phyloP scores from a whole-genome alignment of 163 green algal genomes.

The Prototheca stagnorum region DNA sequence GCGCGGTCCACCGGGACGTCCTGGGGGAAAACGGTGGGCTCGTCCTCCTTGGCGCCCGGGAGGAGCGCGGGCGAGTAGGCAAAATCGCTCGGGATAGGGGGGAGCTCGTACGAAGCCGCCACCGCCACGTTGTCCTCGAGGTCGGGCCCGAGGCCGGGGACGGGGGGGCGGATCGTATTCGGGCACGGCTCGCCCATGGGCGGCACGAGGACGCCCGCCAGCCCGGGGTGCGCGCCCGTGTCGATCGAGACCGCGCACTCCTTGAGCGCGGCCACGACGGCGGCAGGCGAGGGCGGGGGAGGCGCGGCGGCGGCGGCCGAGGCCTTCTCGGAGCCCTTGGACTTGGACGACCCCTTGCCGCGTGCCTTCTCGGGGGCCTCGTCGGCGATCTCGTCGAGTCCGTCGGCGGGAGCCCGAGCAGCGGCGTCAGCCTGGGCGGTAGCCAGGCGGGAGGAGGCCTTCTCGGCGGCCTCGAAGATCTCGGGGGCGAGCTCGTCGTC shows the following conservation, averaged over 20 bases:
- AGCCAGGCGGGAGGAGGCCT: conserved; percentile 17
- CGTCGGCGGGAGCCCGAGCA: conserved; percentile 7
- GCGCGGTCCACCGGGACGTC: conserved; percentile 35
- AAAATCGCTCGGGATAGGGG: conserved; percentile 36
- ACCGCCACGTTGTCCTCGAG: conserved; percentile 52
- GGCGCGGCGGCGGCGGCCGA: too few species aligned
- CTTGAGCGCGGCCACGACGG: too few species aligned
- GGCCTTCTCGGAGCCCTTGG: too few species aligned
- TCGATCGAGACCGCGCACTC: too few species aligned
- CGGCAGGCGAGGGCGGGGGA: too few species aligned
- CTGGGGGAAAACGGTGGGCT: conserved; percentile 26
- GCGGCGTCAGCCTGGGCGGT: conserved; percentile 21
- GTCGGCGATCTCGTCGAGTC: conserved; percentile 24
- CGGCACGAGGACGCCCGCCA: conserved; percentile 53
- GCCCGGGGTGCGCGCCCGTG: conserved; percentile 23
- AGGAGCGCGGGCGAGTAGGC: conserved; percentile 21
- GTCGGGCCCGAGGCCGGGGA: conserved; percentile 46
- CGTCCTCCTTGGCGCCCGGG: conserved; percentile 18
- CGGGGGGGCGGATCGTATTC: conserved; percentile 37
- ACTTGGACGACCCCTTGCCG: conserved; percentile 28
- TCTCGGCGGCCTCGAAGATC: conserved; percentile 48
- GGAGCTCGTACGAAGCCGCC: conserved; percentile 41
- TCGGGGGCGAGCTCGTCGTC: conserved; percentile 55
- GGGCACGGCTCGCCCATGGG: conserved; percentile 61
- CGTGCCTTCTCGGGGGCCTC: too few species aligned